phyloP scores from a whole-genome alignment of 441 rosid species.

The Mallotus japonicus region DNA sequence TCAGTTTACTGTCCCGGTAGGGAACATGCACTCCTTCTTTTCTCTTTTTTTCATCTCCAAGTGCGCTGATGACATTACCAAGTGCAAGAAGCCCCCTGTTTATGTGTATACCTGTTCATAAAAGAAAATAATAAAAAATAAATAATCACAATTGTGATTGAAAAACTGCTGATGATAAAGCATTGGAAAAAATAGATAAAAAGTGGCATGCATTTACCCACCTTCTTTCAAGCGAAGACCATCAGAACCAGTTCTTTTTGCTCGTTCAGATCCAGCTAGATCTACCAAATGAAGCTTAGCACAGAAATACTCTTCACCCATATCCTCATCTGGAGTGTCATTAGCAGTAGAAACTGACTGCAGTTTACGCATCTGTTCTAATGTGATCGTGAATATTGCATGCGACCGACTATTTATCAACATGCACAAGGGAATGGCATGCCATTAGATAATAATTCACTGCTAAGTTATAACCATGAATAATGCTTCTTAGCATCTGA shows the following conservation, averaged over 20 bases:
- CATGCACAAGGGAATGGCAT: constrained; percentile 36
- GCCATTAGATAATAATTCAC: constrained; percentile 26
- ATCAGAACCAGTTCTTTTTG: constrained; percentile 95
- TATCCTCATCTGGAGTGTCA: constrained; percentile 47
- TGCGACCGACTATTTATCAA: constrained; percentile 76
- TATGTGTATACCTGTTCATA: constrained; percentile 82
- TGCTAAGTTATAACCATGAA: constrained; percentile 1
- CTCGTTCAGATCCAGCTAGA: constrained; percentile 99
- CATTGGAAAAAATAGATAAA: constrained; percentile 58
- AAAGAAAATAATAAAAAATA: neutral
- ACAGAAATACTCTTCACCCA: constrained; percentile 88
- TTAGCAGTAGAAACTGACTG: constrained; percentile 57
- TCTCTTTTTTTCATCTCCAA: constrained; percentile 96
- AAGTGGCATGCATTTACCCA: constrained; percentile 31
- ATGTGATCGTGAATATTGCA: constrained; percentile 95
- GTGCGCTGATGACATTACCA: constrained; percentile 98
- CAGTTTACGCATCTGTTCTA: constrained; percentile 89
- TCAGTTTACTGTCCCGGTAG: constrained; percentile 97
- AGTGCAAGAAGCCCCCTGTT: constrained; percentile 98
- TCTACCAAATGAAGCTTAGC: constrained; percentile 98
- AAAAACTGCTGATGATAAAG: constrained; percentile 18
- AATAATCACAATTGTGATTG: neutral
- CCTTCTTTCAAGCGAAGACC: constrained; percentile 98
- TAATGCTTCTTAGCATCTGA: neutral
- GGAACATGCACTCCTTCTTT: constrained; percentile 96